Evolutionary conservation across 1,284 basidiomycete species (phyloP), one percentile per base, ranked within the genome.

Genomic region (Cryptococcus sp.): DNA sequence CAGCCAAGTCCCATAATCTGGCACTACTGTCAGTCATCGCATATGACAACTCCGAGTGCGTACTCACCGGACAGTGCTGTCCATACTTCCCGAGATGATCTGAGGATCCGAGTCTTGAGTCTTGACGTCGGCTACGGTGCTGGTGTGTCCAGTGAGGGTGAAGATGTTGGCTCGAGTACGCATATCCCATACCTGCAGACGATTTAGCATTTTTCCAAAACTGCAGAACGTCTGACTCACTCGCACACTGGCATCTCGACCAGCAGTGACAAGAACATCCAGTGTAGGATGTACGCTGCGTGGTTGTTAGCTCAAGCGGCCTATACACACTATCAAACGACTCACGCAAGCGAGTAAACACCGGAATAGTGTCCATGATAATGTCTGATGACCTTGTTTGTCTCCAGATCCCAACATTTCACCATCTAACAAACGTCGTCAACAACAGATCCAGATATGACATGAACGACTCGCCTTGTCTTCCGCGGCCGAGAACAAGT

Each of bases 331-430:
- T 22, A 7, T 15, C 19, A 16, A 16, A 38, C 16, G 22, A 72
- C 76, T 64, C 50, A 80, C 77, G 78, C 85, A 57, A 96, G 82
- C 0, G 90, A 82, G 74, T 99, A 99, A 22, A 99, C 93, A 50
- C 96, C 95, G 1, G 93, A 97, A 39, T 96, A 84, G 78, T 99
- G 95, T 1, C 95, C 95, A 73, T 97, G 93, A 76, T 99, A 99
- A 77, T 98, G 93, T 43, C 95, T 85, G 63, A 99, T 98, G 62
- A 99, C 95, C 78, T 97, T 97, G 83, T 99, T 99, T 20, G 90
- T 89, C 79, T 99, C 96, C 54, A 99, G 80, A 74, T 99, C 95
- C 96, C 96, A 99, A 72, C 96, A 99, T 81, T 98, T 99, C 46
- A 99, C 94, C 91, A 96, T 96, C 90, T 93, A 72, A 17, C 54